Conservation (phyloP, 768 basidiomycete species). For the Tylopilus intermedius region DNA sequence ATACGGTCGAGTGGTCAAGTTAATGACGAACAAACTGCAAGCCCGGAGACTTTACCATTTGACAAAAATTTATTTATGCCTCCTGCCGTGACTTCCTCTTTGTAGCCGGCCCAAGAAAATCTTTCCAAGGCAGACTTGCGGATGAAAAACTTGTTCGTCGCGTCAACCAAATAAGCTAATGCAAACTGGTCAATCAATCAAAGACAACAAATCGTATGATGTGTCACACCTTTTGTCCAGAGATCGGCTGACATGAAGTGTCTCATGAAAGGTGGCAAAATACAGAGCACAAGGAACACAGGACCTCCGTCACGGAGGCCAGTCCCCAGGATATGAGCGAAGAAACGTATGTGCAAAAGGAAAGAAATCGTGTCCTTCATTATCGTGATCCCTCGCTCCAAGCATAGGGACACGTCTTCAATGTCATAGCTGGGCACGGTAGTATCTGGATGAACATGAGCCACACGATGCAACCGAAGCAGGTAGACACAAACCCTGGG, state of each 20-base stretch:
- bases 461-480: background rate
- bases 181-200: background rate
- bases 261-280: constrained; percentile 9
- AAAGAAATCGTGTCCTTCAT: constrained; percentile 12
- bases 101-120: constrained; percentile 8
- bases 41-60: constrained; percentile 5
- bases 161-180: constrained; percentile 18
- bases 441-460: constrained; percentile 6
- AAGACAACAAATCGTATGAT: background rate
- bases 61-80: constrained; percentile 11
- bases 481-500: constrained; percentile 5
- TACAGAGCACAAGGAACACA: constrained; percentile 18
- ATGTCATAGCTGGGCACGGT: background rate
- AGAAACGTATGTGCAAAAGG: constrained; percentile 21
- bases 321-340: constrained; percentile 17
- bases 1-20: background rate
- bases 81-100: constrained; percentile 23
- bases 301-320: constrained; percentile 17
- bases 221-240: constrained; percentile 21
- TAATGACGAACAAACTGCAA: background rate
- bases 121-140: constrained; percentile 21
- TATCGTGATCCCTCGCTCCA: constrained; percentile 11
- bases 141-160: constrained; percentile 15
- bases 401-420: constrained; percentile 4
- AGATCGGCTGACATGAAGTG: constrained; percentile 3